Conservation (phyloP, 768 basidiomycete genomes). For the Russula earlei region DNA sequence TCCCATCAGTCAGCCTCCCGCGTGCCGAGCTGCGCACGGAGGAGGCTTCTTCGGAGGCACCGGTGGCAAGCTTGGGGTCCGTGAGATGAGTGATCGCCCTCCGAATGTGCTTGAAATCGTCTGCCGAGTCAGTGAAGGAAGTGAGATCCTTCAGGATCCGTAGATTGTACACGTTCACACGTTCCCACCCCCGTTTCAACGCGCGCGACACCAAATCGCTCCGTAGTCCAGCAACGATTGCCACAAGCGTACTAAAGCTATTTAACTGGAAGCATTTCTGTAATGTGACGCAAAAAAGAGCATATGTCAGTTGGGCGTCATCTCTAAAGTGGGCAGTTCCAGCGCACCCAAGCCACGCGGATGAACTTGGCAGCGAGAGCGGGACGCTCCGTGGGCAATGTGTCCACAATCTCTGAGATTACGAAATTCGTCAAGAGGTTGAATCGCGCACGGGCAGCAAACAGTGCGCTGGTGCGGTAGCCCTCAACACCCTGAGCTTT, state of each 20-base stretch:
- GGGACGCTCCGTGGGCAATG: slow-evolving; percentile 54
- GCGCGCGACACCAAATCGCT: slow-evolving; percentile 58
- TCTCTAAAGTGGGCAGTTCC: neutral
- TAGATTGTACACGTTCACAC: slow-evolving; percentile 59
- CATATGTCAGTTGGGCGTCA: neutral
- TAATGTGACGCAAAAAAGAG: neutral
- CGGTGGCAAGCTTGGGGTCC: slow-evolving; percentile 54
- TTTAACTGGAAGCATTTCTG: slow-evolving; percentile 74
- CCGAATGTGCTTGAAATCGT: slow-evolving; percentile 71
- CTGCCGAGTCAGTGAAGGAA: slow-evolving; percentile 48
- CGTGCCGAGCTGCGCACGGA: slow-evolving; percentile 30
- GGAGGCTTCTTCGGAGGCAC: slow-evolving; percentile 40
- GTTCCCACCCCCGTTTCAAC: slow-evolving; percentile 54
- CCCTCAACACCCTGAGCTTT: slow-evolving; percentile 50
- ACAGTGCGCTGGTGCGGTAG: slow-evolving; percentile 62
- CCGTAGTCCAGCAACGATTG: slow-evolving; percentile 68
- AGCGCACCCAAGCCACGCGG: slow-evolving; percentile 72
- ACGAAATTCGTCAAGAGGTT: slow-evolving; percentile 79
- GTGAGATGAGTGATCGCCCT: slow-evolving; percentile 52
- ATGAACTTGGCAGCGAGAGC: slow-evolving; percentile 70
- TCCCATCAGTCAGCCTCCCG: slow-evolving; percentile 32
- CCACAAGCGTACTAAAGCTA: slow-evolving; percentile 72
- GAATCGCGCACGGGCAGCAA: slow-evolving; percentile 70
- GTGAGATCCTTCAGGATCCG: slow-evolving; percentile 68
- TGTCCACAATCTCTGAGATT: slow-evolving; percentile 70